A percentile compares a stretch with the other conserved stretches of the same genome.
These are phyloP conservation scores for Amphicarpaea edgeworthii DNA, from an alignment of 306 rosid genomes.

Conservation along the genomic window DNA sequence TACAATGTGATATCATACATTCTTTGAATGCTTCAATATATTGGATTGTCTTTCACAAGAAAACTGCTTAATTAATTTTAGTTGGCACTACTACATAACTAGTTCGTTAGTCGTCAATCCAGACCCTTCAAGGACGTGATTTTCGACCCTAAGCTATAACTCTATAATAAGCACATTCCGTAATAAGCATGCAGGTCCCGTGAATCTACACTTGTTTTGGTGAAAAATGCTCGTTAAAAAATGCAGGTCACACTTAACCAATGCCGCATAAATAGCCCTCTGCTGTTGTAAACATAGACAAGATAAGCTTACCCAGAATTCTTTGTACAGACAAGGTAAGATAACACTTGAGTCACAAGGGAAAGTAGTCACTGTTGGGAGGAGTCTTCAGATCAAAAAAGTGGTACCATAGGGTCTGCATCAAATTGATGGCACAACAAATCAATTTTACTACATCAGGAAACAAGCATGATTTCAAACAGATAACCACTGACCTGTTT, in stretches of 20 bases:
- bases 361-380: conserved; percentile 1
- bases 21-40: neutral
- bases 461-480: conserved; percentile 21
- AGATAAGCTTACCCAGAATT: conserved; percentile 33
- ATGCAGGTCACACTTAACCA: conserved; percentile 1
- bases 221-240: neutral
- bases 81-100: neutral
- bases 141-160: conserved; percentile 14
- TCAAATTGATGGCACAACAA: conserved; percentile 30
- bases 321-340: neutral
- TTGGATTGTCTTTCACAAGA: conserved; percentile 21
- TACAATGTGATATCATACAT: neutral
- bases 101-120: conserved; percentile 8
- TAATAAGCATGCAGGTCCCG: neutral
- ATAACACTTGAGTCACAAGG: conserved; percentile 8
- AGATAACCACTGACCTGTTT: conserved; percentile 59
- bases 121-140: conserved; percentile 15
- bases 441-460: conserved; percentile 34
- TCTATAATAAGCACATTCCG: conserved; percentile 19
- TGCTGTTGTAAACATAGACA: conserved; percentile 36
- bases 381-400: conserved; percentile 43
- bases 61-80: conserved; percentile 1
- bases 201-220: conserved; percentile 11
- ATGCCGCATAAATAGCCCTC: conserved; percentile 12
- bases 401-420: conserved; percentile 57